Percentiles rank a stretch among this genome's conserved stretches.
These are phyloP conservation scores for Staphylotrichum tortipilum DNA, from an alignment of 495 filamentous ascomycete species.

Conservation along the genomic window DNA sequence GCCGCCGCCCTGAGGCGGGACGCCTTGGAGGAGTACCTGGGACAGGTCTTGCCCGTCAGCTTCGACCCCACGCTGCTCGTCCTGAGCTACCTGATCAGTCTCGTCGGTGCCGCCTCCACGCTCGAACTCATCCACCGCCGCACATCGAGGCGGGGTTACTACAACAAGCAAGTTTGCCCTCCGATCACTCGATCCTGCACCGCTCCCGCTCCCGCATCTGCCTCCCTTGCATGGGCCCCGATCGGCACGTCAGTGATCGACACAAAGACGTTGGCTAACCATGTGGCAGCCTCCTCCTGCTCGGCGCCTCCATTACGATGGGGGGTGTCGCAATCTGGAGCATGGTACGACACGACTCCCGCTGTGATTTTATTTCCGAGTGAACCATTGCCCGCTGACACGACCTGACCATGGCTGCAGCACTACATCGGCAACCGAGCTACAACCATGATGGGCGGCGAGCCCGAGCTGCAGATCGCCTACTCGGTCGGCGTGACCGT, in stretches of 20 bases:
- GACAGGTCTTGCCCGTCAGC: constrained; percentile 40
- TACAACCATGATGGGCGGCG: constrained; percentile 56
- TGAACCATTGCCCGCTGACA: background rate
- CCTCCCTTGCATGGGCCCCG: no score
- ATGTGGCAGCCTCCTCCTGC: constrained; percentile 54
- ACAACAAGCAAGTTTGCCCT: constrained; percentile 51
- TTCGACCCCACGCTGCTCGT: constrained; percentile 59
- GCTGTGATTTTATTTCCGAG: no score
- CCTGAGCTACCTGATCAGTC: constrained; percentile 69
- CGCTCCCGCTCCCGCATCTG: no score
- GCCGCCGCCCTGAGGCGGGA: background rate
- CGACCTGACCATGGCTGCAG: constrained; percentile 20
- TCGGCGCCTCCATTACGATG: constrained; percentile 65
- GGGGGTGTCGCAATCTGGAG: constrained; percentile 70
- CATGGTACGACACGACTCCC: constrained; percentile 31
- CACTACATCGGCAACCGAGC: constrained; percentile 83
- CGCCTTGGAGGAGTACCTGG: constrained; percentile 22
- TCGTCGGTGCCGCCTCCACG: constrained; percentile 66
- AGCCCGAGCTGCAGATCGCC: constrained; percentile 53
- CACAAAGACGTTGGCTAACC: background rate
- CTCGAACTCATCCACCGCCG: constrained; percentile 74
- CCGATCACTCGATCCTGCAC: background rate
- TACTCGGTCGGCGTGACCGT: constrained; percentile 68
- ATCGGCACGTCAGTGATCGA: no score
- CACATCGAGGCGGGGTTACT: constrained; percentile 55